These are phyloP conservation scores for Candida qinlingensis DNA, from an alignment of 805 yeast genomes.

Conservation along the genomic window DNA sequence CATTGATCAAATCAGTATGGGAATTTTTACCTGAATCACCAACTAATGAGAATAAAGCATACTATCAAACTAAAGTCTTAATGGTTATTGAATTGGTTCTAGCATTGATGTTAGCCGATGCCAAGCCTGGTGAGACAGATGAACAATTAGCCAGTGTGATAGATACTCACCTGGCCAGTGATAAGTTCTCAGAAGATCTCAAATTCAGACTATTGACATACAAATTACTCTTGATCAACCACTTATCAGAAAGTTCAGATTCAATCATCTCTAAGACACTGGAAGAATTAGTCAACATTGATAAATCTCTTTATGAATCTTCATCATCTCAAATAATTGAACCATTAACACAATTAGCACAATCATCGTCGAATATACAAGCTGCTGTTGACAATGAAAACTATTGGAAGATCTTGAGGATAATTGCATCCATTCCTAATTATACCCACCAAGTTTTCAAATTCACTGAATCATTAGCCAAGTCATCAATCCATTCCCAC, in stretches of 20 bases:
- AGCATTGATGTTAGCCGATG: background rate
- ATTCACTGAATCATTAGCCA: slow-evolving; percentile 40
- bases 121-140: background rate
- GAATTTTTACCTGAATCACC: slow-evolving; percentile 31
- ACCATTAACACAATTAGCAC: slow-evolving; percentile 12
- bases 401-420: slow-evolving; percentile 52
- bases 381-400: slow-evolving; percentile 44
- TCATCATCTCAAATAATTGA: slow-evolving; percentile 15
- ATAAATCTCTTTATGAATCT: slow-evolving; percentile 13
- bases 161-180: slow-evolving; percentile 13
- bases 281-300: slow-evolving; percentile 12
- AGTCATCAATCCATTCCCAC: slow-evolving; percentile 4
- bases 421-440: slow-evolving; percentile 39
- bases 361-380: background rate
- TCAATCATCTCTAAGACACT: slow-evolving; percentile 4
- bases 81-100: slow-evolving; percentile 42
- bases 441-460: slow-evolving; percentile 40
- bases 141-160: slow-evolving; percentile 21
- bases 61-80: slow-evolving; percentile 24
- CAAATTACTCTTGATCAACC: slow-evolving; percentile 37
- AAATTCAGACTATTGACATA: slow-evolving; percentile 46
- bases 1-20: slow-evolving; percentile 29
- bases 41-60: slow-evolving; percentile 23
- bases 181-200: slow-evolving; percentile 16
- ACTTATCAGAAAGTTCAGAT: background rate